Base-by-base conservation (phyloP, 2,329 filamentous ascomycete species). In the Talaromyces marneffei region DNA sequence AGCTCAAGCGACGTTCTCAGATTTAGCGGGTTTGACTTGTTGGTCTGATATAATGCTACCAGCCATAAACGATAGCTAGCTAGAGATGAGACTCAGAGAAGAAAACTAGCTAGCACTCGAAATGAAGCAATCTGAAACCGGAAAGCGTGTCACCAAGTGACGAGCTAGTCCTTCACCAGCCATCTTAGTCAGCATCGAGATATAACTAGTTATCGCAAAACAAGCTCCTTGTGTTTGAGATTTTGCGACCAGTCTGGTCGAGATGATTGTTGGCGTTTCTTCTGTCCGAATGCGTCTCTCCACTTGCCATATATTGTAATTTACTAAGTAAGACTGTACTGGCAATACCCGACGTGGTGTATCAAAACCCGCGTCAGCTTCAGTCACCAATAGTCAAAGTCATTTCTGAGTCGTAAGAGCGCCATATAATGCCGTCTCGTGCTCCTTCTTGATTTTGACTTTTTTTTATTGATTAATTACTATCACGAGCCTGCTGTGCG, bases 91-190 rank as follows among this genome's bases (percentile, higher is more conserved):
- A 25, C 14, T 16, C 16, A 12, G 25, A 50, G 18, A 50, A 23
- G 25, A 57, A 18, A 25, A n/a, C 40, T 35, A 35, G 29, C 37
- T 56, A 56, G 29, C 20, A 23, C 27, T 33, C 18, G 29, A n/a
- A 39, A 27, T 18, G 42, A 37, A 46, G 16, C 42, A 50, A 50
- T 35, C 42, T 58, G 56, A 58, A 50, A 58, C 56, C 31, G 20
- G 31, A 6, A 29, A 25, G 40, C 39, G 55, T 44, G 40, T 39
- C 56, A 39, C 23, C 56, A 29, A 50, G 42, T 25, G 25, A 58
- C 14, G 37, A 35, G 27, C 48, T 52, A 35, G 48, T 52, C 29
- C 33, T 35, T 52, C 29, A 35, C n/a, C 48, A 33, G 48, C 29
- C 9, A 12, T 33, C n/a, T 18, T 52, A 50, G 9, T 31, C 46